These are phyloP conservation scores for Pichia cactophila DNA, from an alignment of 1,139 yeast species.

Conservation along the genomic window DNA sequence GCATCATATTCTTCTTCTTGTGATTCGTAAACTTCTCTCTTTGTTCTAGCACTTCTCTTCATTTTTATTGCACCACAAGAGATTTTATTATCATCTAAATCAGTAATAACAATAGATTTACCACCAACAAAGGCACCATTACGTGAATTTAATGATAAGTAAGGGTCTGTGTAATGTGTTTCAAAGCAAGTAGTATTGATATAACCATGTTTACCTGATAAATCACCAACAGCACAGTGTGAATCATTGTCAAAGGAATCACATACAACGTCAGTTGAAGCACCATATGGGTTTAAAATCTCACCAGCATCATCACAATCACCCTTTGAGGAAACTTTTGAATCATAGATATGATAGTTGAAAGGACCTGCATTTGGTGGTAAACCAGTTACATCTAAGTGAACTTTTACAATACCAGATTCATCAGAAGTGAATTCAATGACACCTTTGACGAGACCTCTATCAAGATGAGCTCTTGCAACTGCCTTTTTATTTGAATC, in stretches of 20 bases:
- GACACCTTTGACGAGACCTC: conserved; percentile 26
- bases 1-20: neutral
- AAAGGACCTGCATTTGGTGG: conserved; percentile 52
- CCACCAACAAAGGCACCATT: conserved; percentile 45
- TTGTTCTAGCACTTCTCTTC: conserved; percentile 13
- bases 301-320: conserved; percentile 44
- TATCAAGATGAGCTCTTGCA: conserved; percentile 30
- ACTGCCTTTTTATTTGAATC: conserved; percentile 25
- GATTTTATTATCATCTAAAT: conserved; percentile 40
- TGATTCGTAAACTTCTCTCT: neutral
- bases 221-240: conserved; percentile 52
- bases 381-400: conserved; percentile 50
- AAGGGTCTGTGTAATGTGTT: conserved; percentile 44
- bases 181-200: conserved; percentile 53
- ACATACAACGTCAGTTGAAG: conserved; percentile 22
- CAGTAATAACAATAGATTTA: conserved; percentile 46
- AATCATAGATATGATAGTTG: conserved; percentile 48
- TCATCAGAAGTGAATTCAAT: conserved; percentile 28
- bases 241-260: conserved; percentile 39
- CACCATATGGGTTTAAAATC: conserved; percentile 48
- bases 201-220: conserved; percentile 56
- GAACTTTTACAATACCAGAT: conserved; percentile 41
- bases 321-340: conserved; percentile 37
- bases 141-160: conserved; percentile 41
- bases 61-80: conserved; percentile 40